phyloP scores from a whole-genome alignment of 345 rosid genomes.

The Capsella bursapastoris region DNA sequence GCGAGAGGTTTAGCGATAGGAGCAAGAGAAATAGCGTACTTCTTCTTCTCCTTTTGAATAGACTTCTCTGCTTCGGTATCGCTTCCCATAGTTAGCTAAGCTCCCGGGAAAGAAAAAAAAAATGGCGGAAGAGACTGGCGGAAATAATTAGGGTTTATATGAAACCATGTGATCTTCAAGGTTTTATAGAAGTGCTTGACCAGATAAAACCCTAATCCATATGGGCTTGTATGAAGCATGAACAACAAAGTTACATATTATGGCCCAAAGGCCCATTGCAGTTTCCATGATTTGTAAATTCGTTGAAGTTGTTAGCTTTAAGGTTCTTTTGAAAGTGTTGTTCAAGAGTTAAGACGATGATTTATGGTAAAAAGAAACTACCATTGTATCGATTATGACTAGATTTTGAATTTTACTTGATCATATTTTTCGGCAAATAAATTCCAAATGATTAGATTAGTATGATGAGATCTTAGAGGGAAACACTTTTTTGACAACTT shows the following conservation, averaged over 20 bases:
- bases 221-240: constrained; percentile 8
- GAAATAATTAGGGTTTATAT: constrained; percentile 34
- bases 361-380: too few species aligned
- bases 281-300: background rate
- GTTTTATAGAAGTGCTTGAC: constrained; percentile 34
- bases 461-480: background rate
- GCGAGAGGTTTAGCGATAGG: constrained; percentile 95
- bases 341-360: too few species aligned
- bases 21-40: constrained; percentile 58
- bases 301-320: too few species aligned
- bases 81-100: constrained; percentile 60
- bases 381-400: background rate
- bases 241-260: background rate
- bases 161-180: background rate
- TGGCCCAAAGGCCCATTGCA: background rate
- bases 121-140: constrained; percentile 34
- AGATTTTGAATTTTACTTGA: background rate
- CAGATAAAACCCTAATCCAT: constrained; percentile 19
- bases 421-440: background rate
- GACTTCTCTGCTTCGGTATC: constrained; percentile 76
- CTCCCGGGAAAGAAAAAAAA: background rate
- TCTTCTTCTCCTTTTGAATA: constrained; percentile 61
- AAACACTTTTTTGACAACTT: background rate
- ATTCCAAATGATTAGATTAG: background rate
- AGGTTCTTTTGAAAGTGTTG: too few species aligned